phyloP scores from a whole-genome alignment of 139 green algal genomes.

The Volvox africanus region DNA sequence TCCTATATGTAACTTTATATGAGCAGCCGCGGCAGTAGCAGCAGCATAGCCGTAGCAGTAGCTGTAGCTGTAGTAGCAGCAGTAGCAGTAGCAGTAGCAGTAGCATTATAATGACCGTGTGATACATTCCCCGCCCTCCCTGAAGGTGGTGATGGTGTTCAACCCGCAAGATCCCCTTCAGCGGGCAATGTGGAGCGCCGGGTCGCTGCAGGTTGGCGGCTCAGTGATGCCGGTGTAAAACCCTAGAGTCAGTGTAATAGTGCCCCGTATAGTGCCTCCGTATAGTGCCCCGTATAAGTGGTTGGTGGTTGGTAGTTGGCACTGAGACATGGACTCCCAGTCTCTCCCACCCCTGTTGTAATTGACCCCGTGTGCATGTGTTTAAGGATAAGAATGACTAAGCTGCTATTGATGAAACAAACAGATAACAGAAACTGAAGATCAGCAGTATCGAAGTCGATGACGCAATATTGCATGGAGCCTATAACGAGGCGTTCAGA shows the following conservation, averaged over 20 bases:
- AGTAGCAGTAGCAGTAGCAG: no score
- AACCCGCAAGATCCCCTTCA: constrained; percentile 37
- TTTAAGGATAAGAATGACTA: no score
- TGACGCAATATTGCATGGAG: not conserved
- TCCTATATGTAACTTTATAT: no score
- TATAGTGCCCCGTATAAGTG: not conserved
- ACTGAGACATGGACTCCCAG: not conserved
- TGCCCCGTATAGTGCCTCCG: not conserved
- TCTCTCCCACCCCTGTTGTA: not conserved
- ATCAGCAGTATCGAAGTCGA: no score
- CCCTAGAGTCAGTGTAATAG: not conserved
- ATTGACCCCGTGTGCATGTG: not conserved
- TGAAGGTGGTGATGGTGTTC: not conserved
- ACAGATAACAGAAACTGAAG: no score
- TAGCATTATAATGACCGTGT: no score
- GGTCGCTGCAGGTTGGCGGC: constrained; percentile 12
- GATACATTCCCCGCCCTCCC: not conserved
- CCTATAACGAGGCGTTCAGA: not conserved
- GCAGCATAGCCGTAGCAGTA: no score
- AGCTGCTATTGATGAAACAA: no score
- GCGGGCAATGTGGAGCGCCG: constrained; percentile 11
- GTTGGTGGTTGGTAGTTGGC: not conserved
- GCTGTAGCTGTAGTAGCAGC: no score
- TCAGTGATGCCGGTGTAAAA: not conserved
- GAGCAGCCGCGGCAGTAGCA: no score